Base-by-base conservation (phyloP, 108 stramenopile species). In the Skeletonema marinoi region DNA sequence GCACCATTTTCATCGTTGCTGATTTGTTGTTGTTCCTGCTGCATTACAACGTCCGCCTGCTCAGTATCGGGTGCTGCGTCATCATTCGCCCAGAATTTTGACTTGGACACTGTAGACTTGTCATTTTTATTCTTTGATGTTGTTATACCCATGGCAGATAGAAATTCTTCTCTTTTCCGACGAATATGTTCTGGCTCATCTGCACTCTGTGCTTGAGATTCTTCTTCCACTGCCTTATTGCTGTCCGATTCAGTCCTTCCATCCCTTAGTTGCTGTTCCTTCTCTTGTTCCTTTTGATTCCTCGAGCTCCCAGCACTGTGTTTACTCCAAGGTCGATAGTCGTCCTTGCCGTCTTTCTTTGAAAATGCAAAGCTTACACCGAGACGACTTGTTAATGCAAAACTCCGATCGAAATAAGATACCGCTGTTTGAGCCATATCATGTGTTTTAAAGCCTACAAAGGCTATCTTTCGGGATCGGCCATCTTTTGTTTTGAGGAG, bases 31-130 rank as follows among this genome's bases (percentile, higher is more conserved):
- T 39, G 25, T 25, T 25, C 0, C 63, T 41, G 32, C 48, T 73
- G 39, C 14, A 9, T 67, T 48, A 2, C 32, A 29, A 13, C 35
- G 19, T 14, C 31, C 35, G 69, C 59, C 9, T 68, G 30, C 41
- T 82, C 81, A 35, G 51, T 51, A 16, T 32, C 33, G 13, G 62
- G 59, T 30, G 65, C 75, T 5, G 60, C 93, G 78, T 89, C 91
- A 76, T 96, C 93, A 65, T 96, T 94, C 10, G 90, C 85, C 96
- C 93, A 94, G 68, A 94, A 93, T 60, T 92, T 92, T 2, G 88
- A 77, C 56, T 92, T 91, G 31, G 78, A 73, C 8, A 70, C 72
- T 4, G 39, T 60, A 32, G 66, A 75, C 30, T 71, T 77, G 21
- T 50, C 51, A 35, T 62, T 68, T 32, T 62, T 62, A 10, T 60